Conservation (phyloP, 768 basidiomycete genomes). For the Pleurotus tuoliensis region DNA sequence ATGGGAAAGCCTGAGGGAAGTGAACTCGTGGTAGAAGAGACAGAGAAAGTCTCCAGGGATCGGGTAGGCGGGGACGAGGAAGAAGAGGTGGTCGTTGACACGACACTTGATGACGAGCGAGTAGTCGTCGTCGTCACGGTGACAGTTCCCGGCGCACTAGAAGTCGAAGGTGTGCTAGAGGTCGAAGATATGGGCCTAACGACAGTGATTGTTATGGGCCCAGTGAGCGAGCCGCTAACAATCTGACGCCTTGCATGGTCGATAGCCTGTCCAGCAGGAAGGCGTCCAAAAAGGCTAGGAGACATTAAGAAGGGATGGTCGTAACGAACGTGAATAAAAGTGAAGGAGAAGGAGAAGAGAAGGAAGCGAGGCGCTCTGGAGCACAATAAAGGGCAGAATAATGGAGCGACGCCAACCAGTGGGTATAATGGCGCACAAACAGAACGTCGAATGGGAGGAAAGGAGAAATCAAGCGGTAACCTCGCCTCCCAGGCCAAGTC, state of each 20-base stretch:
- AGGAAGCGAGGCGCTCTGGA: background rate
- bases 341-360: background rate
- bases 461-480: background rate
- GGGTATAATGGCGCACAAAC: constrained; percentile 1
- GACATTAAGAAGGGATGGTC: constrained; percentile 8
- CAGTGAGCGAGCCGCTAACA: constrained; percentile 6
- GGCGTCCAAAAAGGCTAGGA: constrained; percentile 3
- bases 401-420: constrained; percentile 1
- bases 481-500: too few relatives aligned
- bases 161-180: background rate
- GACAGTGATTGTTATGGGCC: constrained; percentile 10
- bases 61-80: background rate
- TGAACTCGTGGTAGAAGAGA: background rate
- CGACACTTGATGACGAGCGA: background rate
- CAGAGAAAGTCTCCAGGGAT: background rate
- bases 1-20: background rate
- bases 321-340: constrained; percentile 3
- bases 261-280: constrained; percentile 10
- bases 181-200: background rate
- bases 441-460: background rate
- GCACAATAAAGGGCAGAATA: background rate
- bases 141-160: background rate
- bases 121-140: background rate
- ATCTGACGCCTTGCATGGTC: constrained; percentile 7
- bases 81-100: background rate